Evolutionary conservation across 768 basidiomycete species (phyloP).

Genomic region (Holtermanniella nyarrowii): DNA sequence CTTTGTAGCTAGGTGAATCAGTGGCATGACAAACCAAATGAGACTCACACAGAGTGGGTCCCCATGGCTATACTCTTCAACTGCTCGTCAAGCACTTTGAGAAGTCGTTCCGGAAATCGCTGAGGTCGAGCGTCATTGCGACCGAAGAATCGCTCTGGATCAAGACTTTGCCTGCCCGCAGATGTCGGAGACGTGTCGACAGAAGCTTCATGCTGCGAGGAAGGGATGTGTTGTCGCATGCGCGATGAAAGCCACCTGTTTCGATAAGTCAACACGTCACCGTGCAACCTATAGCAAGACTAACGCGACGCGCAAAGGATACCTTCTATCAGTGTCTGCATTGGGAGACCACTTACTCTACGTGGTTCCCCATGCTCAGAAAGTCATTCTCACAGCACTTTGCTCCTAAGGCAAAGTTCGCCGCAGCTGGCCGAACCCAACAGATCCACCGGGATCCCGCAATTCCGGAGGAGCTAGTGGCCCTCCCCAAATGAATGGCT

Average conservation of each 20-base stretch:
- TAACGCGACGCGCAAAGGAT: conserved; percentile 26
- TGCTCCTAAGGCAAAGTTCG: too few species aligned
- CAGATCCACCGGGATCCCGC: too few species aligned
- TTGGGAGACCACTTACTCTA: too few species aligned
- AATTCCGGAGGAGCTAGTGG: too few species aligned
- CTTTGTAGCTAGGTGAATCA: conserved; percentile 59
- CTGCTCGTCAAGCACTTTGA: conserved; percentile 81
- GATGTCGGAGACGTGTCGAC: neutral
- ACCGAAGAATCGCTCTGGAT: neutral
- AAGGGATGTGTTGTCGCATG: conserved; percentile 1
- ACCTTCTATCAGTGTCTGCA: too few species aligned
- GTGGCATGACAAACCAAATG: neutral
- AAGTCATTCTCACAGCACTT: too few species aligned
- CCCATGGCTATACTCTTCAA: conserved; percentile 90
- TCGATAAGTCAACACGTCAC: neutral
- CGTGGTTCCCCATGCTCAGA: too few species aligned
- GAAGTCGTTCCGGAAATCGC: conserved; percentile 85
- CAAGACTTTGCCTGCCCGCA: conserved; percentile 1
- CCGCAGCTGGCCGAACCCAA: too few species aligned
- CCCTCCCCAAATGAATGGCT: too few species aligned
- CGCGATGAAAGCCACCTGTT: neutral
- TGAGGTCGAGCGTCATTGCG: conserved; percentile 47
- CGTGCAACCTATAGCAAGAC: neutral
- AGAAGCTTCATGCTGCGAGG: neutral
- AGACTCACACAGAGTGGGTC: conserved; percentile 70